Conservation (phyloP, 176 grass and related monocot species). For the Ensete glaucum region DNA sequence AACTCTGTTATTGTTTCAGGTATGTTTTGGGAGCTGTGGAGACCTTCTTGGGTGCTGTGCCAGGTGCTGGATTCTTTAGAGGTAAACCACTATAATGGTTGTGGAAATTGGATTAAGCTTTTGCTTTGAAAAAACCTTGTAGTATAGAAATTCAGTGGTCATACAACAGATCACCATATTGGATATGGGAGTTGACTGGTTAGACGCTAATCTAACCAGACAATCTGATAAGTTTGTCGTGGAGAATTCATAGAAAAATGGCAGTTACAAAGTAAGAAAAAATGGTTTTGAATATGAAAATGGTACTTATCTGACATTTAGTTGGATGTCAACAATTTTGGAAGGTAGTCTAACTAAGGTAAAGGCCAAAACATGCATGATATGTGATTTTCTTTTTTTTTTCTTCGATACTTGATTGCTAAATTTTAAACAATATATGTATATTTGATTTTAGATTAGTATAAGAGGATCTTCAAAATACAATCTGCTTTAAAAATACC, state of each 20-base stretch:
- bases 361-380: no score
- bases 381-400: no score
- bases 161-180: neutral
- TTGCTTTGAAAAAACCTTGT: neutral
- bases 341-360: no score
- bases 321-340: no score
- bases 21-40: conserved; percentile 98
- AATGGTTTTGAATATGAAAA: no score
- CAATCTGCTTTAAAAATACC: no score
- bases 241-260: neutral
- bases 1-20: conserved; percentile 35
- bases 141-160: neutral
- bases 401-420: no score
- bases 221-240: neutral
- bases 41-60: conserved; percentile 92
- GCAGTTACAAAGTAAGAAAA: neutral
- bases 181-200: neutral
- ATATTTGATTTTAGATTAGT: no score
- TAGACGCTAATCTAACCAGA: neutral
- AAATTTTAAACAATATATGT: no score
- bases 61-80: conserved; percentile 89
- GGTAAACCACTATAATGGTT: conserved; percentile 25
- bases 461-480: no score
- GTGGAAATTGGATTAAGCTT: conserved; percentile 3
- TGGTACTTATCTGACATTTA: no score